phyloP scores from a whole-genome alignment of 2,329 filamentous ascomycete genomes.

The Corniculantispora saksenae region DNA sequence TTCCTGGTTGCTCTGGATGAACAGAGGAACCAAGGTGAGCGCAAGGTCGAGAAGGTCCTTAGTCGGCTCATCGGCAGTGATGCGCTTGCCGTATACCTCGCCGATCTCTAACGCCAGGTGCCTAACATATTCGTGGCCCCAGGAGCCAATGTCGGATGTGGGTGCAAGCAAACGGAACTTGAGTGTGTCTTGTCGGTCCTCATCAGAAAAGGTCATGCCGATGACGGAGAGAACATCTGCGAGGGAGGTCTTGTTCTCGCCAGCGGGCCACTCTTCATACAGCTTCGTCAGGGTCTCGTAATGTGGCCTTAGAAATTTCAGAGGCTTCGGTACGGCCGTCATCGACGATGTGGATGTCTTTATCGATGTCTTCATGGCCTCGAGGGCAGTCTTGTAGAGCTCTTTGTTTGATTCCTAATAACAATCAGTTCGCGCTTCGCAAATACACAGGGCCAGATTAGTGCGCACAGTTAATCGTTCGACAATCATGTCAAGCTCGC shows the following conservation, averaged over 20 bases:
- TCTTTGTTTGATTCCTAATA: slow-evolving; percentile 77
- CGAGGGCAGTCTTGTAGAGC: slow-evolving; percentile 88
- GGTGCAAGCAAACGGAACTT: slow-evolving; percentile 92
- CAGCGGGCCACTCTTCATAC: slow-evolving; percentile 85
- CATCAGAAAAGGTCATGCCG: slow-evolving; percentile 98
- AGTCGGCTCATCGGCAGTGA: slow-evolving; percentile 80
- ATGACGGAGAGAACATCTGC: slow-evolving; percentile 96
- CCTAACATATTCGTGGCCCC: slow-evolving; percentile 97
- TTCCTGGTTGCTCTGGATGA: slow-evolving; percentile 95
- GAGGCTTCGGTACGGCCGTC: slow-evolving; percentile 96
- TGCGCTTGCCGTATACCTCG: slow-evolving; percentile 84
- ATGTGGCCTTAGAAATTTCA: slow-evolving; percentile 96
- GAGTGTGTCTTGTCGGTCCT: slow-evolving; percentile 91
- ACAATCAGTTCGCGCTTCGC: not conserved
- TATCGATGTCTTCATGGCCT: slow-evolving; percentile 97
- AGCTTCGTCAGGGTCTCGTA: slow-evolving; percentile 86
- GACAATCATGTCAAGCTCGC: slow-evolving; percentile 95
- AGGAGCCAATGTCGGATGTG: slow-evolving; percentile 89
- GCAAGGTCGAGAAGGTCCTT: slow-evolving; percentile 86
- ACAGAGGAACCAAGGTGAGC: slow-evolving; percentile 83
- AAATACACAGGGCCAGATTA: not conserved
- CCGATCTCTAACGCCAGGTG: slow-evolving; percentile 95
- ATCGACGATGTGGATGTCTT: slow-evolving; percentile 99
- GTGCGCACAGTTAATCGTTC: slow-evolving; percentile 80
- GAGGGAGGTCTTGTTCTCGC: slow-evolving; percentile 83